Conservation (phyloP, 2,329 filamentous ascomycete species). For the Cryphonectria naterciae region DNA sequence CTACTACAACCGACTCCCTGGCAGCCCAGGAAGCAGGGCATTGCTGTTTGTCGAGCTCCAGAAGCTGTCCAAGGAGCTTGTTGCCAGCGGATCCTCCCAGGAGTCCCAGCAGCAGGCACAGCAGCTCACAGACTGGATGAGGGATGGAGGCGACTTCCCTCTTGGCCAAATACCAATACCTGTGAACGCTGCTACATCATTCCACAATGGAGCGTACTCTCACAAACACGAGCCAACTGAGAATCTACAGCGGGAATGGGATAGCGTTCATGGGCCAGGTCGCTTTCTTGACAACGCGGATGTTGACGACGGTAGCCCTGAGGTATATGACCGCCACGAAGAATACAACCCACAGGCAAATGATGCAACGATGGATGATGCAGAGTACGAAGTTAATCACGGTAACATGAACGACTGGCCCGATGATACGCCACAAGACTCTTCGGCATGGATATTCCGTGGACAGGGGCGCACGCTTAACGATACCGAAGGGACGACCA, state of each 20-base stretch:
- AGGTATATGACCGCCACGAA: background rate
- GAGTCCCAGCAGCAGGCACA: constrained; percentile 7
- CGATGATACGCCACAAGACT: too few relatives aligned
- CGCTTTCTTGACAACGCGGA: background rate
- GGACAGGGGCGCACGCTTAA: constrained; percentile 17
- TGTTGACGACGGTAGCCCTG: background rate
- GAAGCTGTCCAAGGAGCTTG: constrained; percentile 22
- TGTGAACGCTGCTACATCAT: background rate
- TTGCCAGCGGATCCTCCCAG: constrained; percentile 9
- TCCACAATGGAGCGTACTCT: background rate
- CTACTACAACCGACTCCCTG: constrained; percentile 22
- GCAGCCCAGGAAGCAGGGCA: constrained; percentile 19
- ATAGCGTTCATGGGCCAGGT: background rate
- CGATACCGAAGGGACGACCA: background rate
- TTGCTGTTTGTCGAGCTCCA: constrained; percentile 26
- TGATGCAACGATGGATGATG: background rate
- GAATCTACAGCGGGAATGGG: background rate
- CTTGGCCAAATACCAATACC: background rate
- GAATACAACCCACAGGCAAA: background rate
- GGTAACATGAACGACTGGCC: background rate
- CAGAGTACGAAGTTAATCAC: background rate
- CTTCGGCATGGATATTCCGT: background rate
- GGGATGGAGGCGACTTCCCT: constrained; percentile 21
- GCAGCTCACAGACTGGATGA: constrained; percentile 26
- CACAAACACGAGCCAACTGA: background rate